A percentile compares a stretch with the other conserved stretches of the same genome.
Evolutionary conservation across 1,284 basidiomycete genomes (phyloP).

Genomic region (Ganoderma lingzhi): DNA sequence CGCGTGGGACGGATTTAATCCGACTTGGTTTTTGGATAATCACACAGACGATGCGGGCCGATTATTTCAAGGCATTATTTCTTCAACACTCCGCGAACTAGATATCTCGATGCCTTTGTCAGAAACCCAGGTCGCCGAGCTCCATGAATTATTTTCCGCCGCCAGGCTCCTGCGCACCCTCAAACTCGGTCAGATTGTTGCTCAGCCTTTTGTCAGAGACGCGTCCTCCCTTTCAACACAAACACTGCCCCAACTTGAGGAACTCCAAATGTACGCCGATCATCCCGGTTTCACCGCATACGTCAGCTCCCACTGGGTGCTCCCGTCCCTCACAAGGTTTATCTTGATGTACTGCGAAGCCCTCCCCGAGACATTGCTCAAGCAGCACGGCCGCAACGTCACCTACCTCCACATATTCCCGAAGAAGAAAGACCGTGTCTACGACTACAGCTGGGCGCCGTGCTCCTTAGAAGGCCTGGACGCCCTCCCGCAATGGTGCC

Average conservation of each 20-base stretch:
- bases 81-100: constrained; percentile 17
- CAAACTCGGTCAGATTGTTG: constrained; percentile 7
- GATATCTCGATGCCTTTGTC: constrained; percentile 21
- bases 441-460: constrained; percentile 14
- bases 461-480: neutral
- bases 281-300: constrained; percentile 2
- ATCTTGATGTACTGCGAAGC: constrained; percentile 9
- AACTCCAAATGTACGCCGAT: constrained; percentile 17
- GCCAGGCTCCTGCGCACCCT: constrained; percentile 10
- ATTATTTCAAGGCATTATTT: constrained; percentile 4
- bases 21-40: constrained; percentile 18
- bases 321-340: constrained; percentile 20
- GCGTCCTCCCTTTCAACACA: neutral
- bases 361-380: constrained; percentile 14
- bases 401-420: constrained; percentile 25
- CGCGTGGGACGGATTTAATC: constrained; percentile 17
- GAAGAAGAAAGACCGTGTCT: neutral
- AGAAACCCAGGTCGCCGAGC: constrained; percentile 1
- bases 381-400: constrained; percentile 17
- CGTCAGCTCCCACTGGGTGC: constrained; percentile 12
- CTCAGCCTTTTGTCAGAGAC: neutral
- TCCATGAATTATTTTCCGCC: constrained; percentile 18
- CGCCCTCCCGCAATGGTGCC: constrained; percentile 10
- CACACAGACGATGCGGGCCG: constrained; percentile 1
- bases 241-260: constrained; percentile 2